Percentiles rank a stretch among this genome's conserved stretches.
These are phyloP conservation scores for Leonotis leonurus DNA, from an alignment of 257 asterid species.

Conservation along the genomic window DNA sequence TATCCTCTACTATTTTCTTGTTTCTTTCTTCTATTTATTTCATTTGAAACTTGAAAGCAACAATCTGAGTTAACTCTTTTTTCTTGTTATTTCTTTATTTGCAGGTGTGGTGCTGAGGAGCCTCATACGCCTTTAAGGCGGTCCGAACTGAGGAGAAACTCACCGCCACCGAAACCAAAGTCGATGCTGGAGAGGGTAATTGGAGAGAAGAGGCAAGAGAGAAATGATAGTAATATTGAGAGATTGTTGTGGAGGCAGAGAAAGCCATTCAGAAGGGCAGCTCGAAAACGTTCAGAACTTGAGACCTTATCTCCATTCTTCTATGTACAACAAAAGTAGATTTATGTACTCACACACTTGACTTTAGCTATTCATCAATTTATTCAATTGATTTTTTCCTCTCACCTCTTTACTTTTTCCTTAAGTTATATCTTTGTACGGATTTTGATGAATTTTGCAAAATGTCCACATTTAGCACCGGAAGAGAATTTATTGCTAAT, in stretches of 20 bases:
- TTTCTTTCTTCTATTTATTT: background rate
- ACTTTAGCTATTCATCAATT: conserved; percentile 19
- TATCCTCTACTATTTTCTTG: background rate
- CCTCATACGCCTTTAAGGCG: conserved; percentile 80
- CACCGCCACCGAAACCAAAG: conserved; percentile 21
- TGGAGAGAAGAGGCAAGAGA: conserved; percentile 11
- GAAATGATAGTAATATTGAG: conserved; percentile 25
- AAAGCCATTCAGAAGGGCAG: conserved; percentile 62
- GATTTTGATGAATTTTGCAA: too few species aligned
- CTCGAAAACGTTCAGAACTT: conserved; percentile 52
- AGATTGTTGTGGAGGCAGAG: conserved; percentile 60
- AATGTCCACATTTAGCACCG: too few species aligned
- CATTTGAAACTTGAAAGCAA: background rate
- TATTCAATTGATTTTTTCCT: conserved; percentile 38
- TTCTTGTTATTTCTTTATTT: too few species aligned
- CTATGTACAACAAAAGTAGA: conserved; percentile 33
- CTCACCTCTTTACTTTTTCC: background rate
- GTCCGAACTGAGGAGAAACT: conserved; percentile 44
- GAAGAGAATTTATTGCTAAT: too few species aligned
- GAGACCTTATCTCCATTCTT: conserved; percentile 55
- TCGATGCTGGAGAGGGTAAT: conserved; percentile 15
- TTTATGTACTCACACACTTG: background rate
- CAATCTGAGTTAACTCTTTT: too few species aligned
- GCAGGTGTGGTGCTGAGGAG: conserved; percentile 55
- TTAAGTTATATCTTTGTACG: too few species aligned